Conservation (phyloP, 805 yeast species). For the Lipomyces starkeyi region DNA sequence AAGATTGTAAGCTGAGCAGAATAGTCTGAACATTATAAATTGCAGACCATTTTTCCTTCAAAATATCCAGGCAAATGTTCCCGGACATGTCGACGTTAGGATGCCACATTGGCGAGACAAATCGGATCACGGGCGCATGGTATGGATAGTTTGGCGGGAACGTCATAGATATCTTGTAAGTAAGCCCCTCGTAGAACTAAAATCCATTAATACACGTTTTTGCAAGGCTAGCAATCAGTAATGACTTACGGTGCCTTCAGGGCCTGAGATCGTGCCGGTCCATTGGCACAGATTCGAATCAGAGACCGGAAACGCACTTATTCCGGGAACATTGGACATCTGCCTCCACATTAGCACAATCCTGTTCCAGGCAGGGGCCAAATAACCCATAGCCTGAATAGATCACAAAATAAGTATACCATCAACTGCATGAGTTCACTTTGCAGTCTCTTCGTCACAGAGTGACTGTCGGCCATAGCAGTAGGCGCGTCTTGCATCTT, state of each 20-base stretch:
- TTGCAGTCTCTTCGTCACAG: slow-evolving; percentile 58
- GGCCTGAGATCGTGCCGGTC: slow-evolving; percentile 66
- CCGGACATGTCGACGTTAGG: slow-evolving; percentile 71
- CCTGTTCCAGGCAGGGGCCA: not conserved
- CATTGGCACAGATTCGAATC: slow-evolving; percentile 60
- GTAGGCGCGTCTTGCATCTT: slow-evolving; percentile 37
- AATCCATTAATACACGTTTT: not conserved
- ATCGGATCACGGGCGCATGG: slow-evolving; percentile 61
- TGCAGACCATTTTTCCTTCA: slow-evolving; percentile 70
- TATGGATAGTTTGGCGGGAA: slow-evolving; percentile 66
- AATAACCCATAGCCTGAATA: not conserved
- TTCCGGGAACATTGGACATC: slow-evolving; percentile 57
- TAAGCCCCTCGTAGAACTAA: slow-evolving; percentile 57
- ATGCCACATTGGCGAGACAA: slow-evolving; percentile 67
- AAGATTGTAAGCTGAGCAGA: slow-evolving; percentile 61
- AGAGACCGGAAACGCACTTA: slow-evolving; percentile 60
- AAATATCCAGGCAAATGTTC: slow-evolving; percentile 67
- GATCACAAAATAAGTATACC: slow-evolving; percentile 39
- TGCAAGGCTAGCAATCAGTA: not conserved
- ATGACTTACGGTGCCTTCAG: slow-evolving; percentile 52
- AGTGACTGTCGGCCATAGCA: slow-evolving; percentile 50
- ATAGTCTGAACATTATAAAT: slow-evolving; percentile 66
- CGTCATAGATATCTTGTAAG: slow-evolving; percentile 56
- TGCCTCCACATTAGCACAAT: slow-evolving; percentile 14
- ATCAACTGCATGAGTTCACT: slow-evolving; percentile 60